Conservation (phyloP, 495 filamentous ascomycete species). For the Halenospora varia region DNA sequence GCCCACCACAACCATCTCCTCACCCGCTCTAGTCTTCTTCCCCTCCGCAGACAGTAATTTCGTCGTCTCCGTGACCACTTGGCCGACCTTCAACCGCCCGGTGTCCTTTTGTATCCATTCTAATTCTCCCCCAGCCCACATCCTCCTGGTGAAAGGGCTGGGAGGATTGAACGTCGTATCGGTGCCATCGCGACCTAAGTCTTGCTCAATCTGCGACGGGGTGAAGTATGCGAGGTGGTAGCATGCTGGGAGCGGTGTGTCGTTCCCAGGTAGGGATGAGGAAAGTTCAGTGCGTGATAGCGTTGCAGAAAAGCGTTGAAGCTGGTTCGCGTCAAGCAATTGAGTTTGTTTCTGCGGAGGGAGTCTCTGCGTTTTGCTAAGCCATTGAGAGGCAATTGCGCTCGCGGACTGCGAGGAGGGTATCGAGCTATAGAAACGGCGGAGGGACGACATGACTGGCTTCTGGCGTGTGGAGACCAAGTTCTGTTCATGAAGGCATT, state of each 20-base stretch:
- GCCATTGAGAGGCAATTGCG: constrained; percentile 38
- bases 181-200: constrained; percentile 56
- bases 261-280: constrained; percentile 23
- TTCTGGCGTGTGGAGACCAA: no score
- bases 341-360: constrained; percentile 44
- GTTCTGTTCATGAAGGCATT: neutral
- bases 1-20: constrained; percentile 62
- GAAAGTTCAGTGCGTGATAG: constrained; percentile 42
- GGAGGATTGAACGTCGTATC: constrained; percentile 56
- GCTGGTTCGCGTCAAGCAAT: constrained; percentile 52
- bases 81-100: constrained; percentile 46
- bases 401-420: constrained; percentile 9
- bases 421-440: constrained; percentile 17
- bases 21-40: constrained; percentile 49
- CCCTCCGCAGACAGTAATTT: constrained; percentile 44
- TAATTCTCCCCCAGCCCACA: constrained; percentile 66
- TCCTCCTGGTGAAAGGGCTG: constrained; percentile 56
- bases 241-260: constrained; percentile 48
- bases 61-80: constrained; percentile 54
- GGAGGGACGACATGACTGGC: constrained; percentile 14
- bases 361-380: constrained; percentile 36
- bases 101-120: constrained; percentile 35
- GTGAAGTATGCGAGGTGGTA: constrained; percentile 63
- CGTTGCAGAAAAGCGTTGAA: constrained; percentile 50
- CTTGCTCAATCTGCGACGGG: constrained; percentile 42